These are phyloP conservation scores for Phylloporus arenicola DNA, from an alignment of 768 basidiomycete genomes.

Conservation along the genomic window DNA sequence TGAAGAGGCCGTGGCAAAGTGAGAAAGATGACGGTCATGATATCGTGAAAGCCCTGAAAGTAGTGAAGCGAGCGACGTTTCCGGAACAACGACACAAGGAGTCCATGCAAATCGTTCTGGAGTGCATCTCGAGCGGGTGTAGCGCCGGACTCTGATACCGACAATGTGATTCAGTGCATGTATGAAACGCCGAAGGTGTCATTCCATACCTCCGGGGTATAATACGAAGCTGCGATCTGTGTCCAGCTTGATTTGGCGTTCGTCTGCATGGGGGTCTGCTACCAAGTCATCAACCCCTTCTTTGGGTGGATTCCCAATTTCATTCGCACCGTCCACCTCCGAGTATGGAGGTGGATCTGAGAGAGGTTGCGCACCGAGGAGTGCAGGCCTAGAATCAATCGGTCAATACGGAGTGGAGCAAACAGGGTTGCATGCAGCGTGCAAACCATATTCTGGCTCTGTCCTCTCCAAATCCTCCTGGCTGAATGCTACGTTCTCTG, in stretches of 20 bases:
- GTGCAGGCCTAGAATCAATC: slow-evolving; percentile 18
- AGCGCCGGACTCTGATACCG: slow-evolving; percentile 15
- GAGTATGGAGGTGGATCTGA: slow-evolving; percentile 30
- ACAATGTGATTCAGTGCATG: slow-evolving; percentile 4
- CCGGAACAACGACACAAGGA: slow-evolving; percentile 73
- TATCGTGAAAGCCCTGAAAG: slow-evolving; percentile 93
- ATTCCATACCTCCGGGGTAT: slow-evolving; percentile 74
- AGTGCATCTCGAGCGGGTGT: slow-evolving; percentile 41
- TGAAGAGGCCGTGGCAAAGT: slow-evolving; percentile 61
- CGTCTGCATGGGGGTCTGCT: slow-evolving; percentile 56
- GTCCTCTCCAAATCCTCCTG: slow-evolving; percentile 60
- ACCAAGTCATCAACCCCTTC: not conserved
- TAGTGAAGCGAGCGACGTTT: slow-evolving; percentile 70
- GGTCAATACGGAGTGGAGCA: slow-evolving; percentile 17
- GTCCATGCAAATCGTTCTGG: slow-evolving; percentile 60
- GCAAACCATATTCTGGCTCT: slow-evolving; percentile 55
- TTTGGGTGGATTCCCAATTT: slow-evolving; percentile 1
- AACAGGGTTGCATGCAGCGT: slow-evolving; percentile 2
- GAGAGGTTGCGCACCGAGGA: slow-evolving; percentile 37
- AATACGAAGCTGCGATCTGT: slow-evolving; percentile 91
- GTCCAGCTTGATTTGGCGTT: slow-evolving; percentile 82
- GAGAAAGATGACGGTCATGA: slow-evolving; percentile 76
- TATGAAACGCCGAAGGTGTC: slow-evolving; percentile 8
- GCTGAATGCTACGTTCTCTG: slow-evolving; percentile 43
- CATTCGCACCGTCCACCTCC: slow-evolving; percentile 15